Conservation (phyloP, 2,329 filamentous ascomycete species). For the Penicillium aurantiogriseum region DNA sequence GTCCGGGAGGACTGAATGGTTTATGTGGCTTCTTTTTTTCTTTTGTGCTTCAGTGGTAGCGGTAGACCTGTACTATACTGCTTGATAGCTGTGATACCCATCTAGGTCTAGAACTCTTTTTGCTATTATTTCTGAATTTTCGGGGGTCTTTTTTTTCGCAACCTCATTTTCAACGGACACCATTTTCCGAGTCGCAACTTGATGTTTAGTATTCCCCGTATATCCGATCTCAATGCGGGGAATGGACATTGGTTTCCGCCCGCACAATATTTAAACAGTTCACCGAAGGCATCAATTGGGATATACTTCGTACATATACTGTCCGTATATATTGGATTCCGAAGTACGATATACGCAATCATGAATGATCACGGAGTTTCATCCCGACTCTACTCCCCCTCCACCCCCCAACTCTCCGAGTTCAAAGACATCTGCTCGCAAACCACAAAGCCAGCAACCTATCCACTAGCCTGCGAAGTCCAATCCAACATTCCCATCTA, state of each 20-base stretch:
- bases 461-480: conserved; percentile 50
- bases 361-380: conserved; percentile 15
- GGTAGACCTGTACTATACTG: conserved; percentile 29
- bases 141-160: background rate
- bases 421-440: conserved; percentile 50
- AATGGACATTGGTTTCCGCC: conserved; percentile 22
- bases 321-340: background rate
- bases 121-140: background rate
- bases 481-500: conserved; percentile 58
- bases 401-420: conserved; percentile 34
- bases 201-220: background rate
- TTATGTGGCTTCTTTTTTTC: background rate
- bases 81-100: conserved; percentile 29
- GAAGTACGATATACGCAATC: background rate
- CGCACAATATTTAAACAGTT: conserved; percentile 6
- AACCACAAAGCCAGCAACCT: conserved; percentile 38
- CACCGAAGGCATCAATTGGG: background rate
- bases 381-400: conserved; percentile 24
- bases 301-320: background rate
- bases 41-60: conserved; percentile 18
- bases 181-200: conserved; percentile 7
- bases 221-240: conserved; percentile 12
- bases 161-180: conserved; percentile 9
- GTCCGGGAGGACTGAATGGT: conserved; percentile 6
- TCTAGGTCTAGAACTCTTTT: conserved; percentile 18